phyloP scores from a whole-genome alignment of 2,329 filamentous ascomycete genomes.

The Neonectria ditissima region DNA sequence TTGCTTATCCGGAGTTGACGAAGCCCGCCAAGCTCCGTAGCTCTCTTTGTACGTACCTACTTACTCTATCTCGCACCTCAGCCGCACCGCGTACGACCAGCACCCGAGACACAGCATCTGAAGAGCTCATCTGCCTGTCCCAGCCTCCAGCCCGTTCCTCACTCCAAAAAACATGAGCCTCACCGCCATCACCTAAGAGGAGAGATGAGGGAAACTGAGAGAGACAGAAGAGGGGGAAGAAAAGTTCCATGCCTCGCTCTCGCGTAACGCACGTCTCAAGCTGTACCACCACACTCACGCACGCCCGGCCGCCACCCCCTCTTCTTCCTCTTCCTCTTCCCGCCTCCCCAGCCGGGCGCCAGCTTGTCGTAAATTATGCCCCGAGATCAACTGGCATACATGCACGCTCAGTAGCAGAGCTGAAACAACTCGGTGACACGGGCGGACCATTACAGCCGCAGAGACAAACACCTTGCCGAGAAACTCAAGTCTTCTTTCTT shows the following conservation, averaged over 20 bases:
- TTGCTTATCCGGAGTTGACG: neutral
- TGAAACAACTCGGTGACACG: neutral
- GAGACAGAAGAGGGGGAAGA: neutral
- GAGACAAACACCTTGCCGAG: too few species aligned
- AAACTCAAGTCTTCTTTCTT: neutral
- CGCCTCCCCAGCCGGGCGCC: neutral
- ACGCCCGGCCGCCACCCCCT: neutral
- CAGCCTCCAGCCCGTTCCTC: too few species aligned
- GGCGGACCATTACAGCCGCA: neutral
- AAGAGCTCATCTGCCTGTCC: neutral
- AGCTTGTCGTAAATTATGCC: too few species aligned
- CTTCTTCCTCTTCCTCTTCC: neutral
- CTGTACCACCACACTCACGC: slow-evolving; percentile 4
- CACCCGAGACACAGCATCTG: neutral
- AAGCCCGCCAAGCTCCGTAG: neutral
- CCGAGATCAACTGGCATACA: too few species aligned
- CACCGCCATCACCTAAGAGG: too few species aligned
- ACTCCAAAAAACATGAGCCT: too few species aligned
- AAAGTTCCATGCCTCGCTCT: neutral
- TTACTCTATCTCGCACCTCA: too few species aligned
- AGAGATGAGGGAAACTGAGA: too few species aligned
- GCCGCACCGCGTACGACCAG: neutral
- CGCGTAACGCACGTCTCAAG: slow-evolving; percentile 5
- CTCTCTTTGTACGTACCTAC: too few species aligned
- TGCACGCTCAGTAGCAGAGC: neutral